Conservation (phyloP, 805 yeast species). For the Sugiyamaella marilandica region DNA sequence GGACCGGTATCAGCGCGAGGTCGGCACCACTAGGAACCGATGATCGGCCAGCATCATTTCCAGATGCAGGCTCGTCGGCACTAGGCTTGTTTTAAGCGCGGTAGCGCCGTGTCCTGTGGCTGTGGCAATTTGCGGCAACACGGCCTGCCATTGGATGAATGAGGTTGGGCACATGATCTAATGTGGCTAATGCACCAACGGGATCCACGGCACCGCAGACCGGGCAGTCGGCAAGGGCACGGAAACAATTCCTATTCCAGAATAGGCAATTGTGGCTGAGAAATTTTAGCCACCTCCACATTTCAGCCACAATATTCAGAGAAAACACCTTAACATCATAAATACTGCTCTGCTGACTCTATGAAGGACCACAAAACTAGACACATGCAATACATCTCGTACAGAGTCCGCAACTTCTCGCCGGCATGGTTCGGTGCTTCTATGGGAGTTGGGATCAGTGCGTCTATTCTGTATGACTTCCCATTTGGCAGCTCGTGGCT, state of each 20-base stretch:
- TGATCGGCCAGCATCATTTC: too few relatives aligned
- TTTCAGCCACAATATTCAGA: background rate
- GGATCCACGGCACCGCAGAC: background rate
- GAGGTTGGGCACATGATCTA: background rate
- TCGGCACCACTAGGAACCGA: too few relatives aligned
- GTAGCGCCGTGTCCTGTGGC: background rate
- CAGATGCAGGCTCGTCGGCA: too few relatives aligned
- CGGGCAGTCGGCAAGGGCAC: conserved; percentile 3
- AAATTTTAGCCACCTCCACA: background rate
- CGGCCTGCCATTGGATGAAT: background rate
- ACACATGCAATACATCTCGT: background rate
- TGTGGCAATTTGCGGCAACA: background rate
- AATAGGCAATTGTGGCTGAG: background rate
- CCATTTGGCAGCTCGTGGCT: conserved; percentile 65
- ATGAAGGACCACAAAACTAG: background rate
- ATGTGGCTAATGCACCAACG: background rate
- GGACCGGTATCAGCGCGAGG: too few relatives aligned
- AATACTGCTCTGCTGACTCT: background rate
- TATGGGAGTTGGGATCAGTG: conserved; percentile 84
- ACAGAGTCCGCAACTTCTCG: conserved; percentile 12
- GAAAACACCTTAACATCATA: background rate
- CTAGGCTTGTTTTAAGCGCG: background rate
- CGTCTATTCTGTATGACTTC: conserved; percentile 55
- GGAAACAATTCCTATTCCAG: background rate
- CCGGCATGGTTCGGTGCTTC: conserved; percentile 56